phyloP scores from a whole-genome alignment of 2,329 filamentous ascomycete species.

The Laburnicola sp. region DNA sequence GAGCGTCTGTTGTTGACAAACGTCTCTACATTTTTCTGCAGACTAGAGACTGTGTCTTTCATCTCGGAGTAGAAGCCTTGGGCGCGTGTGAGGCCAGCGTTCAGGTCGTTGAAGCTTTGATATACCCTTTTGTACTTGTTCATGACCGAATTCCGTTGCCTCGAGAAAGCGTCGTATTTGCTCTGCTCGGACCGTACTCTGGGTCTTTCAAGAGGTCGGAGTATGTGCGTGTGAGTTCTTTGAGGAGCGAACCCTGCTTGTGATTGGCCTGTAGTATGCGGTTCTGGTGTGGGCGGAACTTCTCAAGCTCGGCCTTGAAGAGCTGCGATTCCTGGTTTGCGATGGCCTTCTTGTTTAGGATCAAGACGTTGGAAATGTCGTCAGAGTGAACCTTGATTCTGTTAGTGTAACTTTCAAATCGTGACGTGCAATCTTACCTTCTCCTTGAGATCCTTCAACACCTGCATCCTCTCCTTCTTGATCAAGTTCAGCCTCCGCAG shows the following conservation, averaged over 20 bases:
- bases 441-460: slow-evolving; percentile 95
- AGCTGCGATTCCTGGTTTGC: slow-evolving; percentile 88
- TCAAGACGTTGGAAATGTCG: slow-evolving; percentile 95
- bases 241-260: slow-evolving; percentile 92
- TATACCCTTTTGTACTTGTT: slow-evolving; percentile 88
- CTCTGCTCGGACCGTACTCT: slow-evolving; percentile 90
- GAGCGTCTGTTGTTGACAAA: slow-evolving; percentile 94
- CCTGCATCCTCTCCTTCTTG: slow-evolving; percentile 87
- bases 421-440: slow-evolving; percentile 64
- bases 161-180: slow-evolving; percentile 87
- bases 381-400: slow-evolving; percentile 79
- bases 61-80: slow-evolving; percentile 95
- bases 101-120: slow-evolving; percentile 87
- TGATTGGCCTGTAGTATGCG: slow-evolving; percentile 90
- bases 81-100: slow-evolving; percentile 81
- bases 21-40: slow-evolving; percentile 93
- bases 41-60: slow-evolving; percentile 87
- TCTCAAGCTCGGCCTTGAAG: slow-evolving; percentile 96
- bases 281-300: slow-evolving; percentile 91
- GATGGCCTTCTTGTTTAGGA: slow-evolving; percentile 96
- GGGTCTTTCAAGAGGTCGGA: slow-evolving; percentile 87
- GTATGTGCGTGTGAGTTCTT: slow-evolving; percentile 87
- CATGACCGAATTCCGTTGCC: slow-evolving; percentile 79
- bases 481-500: slow-evolving; percentile 89
- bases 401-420: slow-evolving; percentile 4